Base-by-base conservation (phyloP, 345 rosid genomes). In the Arabis hirsuta region DNA sequence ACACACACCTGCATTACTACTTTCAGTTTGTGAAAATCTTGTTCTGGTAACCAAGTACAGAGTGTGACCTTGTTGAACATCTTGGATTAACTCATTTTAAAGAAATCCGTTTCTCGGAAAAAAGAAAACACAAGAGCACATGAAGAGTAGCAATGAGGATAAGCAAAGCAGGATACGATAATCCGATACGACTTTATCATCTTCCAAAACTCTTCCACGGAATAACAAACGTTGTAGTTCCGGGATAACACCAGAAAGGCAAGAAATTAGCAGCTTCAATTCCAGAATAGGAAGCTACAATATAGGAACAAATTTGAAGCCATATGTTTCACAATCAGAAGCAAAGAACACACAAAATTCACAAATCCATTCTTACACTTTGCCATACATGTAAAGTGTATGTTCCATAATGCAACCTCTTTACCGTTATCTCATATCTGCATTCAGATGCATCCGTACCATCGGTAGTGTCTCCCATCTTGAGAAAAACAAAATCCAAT, bases 21-120 rank as follows among this genome's bases (percentile, higher is more conserved):
- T 29, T 16, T 62, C 34, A 64, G 66, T 69, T 60, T 77, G 78
- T 7, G 65, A 38, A 44, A 71, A 12, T 78, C 72, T 74, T 59
- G 62, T 81, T 63, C 80, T 32, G 34, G 69, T 76, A 53, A 82
- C 84, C 62, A 82, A 51, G 64, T 79, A 84, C 55, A 79, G 71
- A 43, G 81, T 75, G 56, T 81, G 80, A 32, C 86, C 84, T 27
- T 82, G 78, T 72, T 85, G 84, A 52, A 82, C 77, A 60, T 80
- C 85, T 84, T 65, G 67, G 32, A 24, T 56, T 39, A 70, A 62
- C n/a, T 46, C 47, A 47, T 26, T 44, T 44, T 13, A 62, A 62
- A 16, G 41, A 44, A 44, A 36, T 1, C 6, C 41, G 19, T 14
- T 32, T 5, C 8, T 32, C 6, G 50, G 10, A 16, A 20, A 7